phyloP scores from a whole-genome alignment of 495 filamentous ascomycete genomes.

The Hamigera avellanea region DNA sequence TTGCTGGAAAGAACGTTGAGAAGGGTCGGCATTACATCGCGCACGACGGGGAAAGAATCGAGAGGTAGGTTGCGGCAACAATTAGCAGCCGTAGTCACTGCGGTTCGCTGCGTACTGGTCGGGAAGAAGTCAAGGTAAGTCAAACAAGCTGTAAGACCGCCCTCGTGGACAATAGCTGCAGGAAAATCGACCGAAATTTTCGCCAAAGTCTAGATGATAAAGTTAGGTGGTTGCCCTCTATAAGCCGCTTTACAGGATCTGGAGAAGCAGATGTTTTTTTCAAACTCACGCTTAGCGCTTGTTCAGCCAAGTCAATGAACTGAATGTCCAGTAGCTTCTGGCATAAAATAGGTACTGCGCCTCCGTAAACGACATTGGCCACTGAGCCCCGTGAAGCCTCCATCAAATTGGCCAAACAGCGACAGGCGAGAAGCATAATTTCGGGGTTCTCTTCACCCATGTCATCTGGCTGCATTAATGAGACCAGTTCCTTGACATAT shows the following conservation, averaged over 20 bases:
- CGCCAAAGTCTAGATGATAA: slow-evolving; percentile 57
- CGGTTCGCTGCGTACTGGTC: slow-evolving; percentile 90
- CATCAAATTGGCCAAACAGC: slow-evolving; percentile 96
- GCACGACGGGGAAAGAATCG: slow-evolving; percentile 78
- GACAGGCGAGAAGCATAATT: slow-evolving; percentile 94
- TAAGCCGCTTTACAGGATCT: neutral
- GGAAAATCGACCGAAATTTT: slow-evolving; percentile 98
- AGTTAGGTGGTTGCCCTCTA: slow-evolving; percentile 11
- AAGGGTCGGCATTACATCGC: slow-evolving; percentile 91
- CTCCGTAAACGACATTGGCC: slow-evolving; percentile 90
- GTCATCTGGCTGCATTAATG: slow-evolving; percentile 82
- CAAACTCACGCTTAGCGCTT: slow-evolving; percentile 70
- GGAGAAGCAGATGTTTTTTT: neutral
- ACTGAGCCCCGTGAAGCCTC: slow-evolving; percentile 88
- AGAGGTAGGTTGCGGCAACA: slow-evolving; percentile 94
- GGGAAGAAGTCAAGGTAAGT: slow-evolving; percentile 96
- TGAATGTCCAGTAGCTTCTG: slow-evolving; percentile 89
- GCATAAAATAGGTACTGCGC: slow-evolving; percentile 88
- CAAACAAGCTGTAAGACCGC: slow-evolving; percentile 85
- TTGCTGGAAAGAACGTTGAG: slow-evolving; percentile 80
- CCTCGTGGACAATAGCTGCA: slow-evolving; percentile 89
- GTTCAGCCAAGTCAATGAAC: slow-evolving; percentile 95
- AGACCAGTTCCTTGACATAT: slow-evolving; percentile 90
- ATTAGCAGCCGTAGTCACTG: slow-evolving; percentile 93
- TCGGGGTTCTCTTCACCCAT: slow-evolving; percentile 87